phyloP scores from a whole-genome alignment of 345 rosid species.

The Sapria himalayana region DNA sequence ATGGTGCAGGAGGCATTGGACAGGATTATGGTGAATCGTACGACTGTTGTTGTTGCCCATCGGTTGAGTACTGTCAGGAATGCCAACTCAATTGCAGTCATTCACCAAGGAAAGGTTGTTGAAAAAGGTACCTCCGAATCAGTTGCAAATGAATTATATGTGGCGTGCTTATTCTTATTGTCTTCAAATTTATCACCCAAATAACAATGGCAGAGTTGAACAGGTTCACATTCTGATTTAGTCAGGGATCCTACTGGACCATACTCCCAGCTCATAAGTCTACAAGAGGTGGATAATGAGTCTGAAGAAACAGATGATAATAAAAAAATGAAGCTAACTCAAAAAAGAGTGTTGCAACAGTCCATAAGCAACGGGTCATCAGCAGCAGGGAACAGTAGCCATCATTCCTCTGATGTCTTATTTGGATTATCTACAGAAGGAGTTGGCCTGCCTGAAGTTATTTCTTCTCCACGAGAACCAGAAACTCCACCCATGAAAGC shows the following conservation, averaged over 20 bases:
- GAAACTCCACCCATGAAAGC: constrained; percentile 13
- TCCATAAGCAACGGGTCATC: constrained; percentile 42
- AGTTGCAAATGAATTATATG: not conserved
- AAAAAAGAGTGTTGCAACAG: constrained; percentile 18
- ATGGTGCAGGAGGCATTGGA: constrained; percentile 75
- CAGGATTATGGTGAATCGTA: constrained; percentile 53
- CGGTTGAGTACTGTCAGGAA: constrained; percentile 57
- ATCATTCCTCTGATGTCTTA: constrained; percentile 30
- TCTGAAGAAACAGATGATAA: constrained; percentile 21
- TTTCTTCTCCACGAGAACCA: constrained; percentile 11
- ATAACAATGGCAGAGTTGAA: not conserved
- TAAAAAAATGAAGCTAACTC: constrained; percentile 16
- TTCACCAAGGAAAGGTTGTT: constrained; percentile 56
- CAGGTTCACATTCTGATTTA: constrained; percentile 55
- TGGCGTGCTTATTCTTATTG: not conserved
- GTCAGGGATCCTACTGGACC: constrained; percentile 60
- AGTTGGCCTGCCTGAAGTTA: constrained; percentile 14
- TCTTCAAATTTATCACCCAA: not conserved
- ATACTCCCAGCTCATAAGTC: constrained; percentile 54
- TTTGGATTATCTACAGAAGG: constrained; percentile 43
- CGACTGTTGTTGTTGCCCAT: constrained; percentile 71
- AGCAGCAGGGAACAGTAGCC: constrained; percentile 30
- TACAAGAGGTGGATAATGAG: constrained; percentile 43
- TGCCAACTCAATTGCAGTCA: constrained; percentile 57
- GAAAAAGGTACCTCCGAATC: constrained; percentile 40